Conservation (phyloP, 179 eudicot genomes). For the Beta lomatogona region DNA sequence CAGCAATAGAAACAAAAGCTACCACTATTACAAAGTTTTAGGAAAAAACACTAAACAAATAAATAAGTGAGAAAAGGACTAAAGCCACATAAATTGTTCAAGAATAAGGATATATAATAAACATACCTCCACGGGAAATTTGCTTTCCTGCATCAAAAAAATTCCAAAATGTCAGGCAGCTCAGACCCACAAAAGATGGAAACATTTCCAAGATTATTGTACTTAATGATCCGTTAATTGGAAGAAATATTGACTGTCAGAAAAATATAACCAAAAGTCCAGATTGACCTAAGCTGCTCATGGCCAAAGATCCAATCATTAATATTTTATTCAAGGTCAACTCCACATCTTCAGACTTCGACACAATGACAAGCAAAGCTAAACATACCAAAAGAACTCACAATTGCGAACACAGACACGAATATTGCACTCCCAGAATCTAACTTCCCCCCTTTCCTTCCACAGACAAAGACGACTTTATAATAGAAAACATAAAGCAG, state of each 20-base stretch:
- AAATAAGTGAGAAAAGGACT: slow-evolving; percentile 6
- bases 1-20: slow-evolving; percentile 7
- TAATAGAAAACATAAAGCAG: no score
- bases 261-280: background rate
- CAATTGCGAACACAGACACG: background rate
- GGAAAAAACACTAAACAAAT: background rate
- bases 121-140: slow-evolving; percentile 81
- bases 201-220: no score
- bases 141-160: slow-evolving; percentile 72
- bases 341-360: background rate
- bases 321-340: no score
- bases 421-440: no score
- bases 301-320: no score
- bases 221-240: background rate
- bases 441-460: no score
- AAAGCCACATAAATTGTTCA: background rate
- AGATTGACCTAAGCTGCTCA: no score
- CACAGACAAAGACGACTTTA: no score
- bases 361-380: background rate
- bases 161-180: slow-evolving; percentile 13
- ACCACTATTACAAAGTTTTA: background rate
- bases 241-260: slow-evolving; percentile 1
- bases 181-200: slow-evolving; percentile 3
- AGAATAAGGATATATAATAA: slow-evolving; percentile 15
- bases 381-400: background rate